Conservation (phyloP, 2,329 filamentous ascomycete genomes). For the Pleomassaria siparia region DNA sequence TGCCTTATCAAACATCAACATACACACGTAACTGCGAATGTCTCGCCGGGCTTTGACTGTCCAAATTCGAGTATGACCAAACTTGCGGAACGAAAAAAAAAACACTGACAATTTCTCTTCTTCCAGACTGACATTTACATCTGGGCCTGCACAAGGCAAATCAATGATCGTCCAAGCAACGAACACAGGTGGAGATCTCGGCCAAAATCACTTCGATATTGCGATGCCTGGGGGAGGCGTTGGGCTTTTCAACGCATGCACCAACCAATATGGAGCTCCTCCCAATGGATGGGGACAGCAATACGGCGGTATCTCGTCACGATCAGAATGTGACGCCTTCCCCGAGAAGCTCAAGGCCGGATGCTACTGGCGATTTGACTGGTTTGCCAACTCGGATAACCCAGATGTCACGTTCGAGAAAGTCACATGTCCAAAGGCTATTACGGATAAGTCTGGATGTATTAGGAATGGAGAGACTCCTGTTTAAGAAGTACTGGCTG, state of each 20-base stretch:
- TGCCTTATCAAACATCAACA: not conserved
- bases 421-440: slow-evolving; percentile 35
- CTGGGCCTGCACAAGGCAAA: slow-evolving; percentile 58
- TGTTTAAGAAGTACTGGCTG: slow-evolving; percentile 3
- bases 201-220: slow-evolving; percentile 40
- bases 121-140: slow-evolving; percentile 57
- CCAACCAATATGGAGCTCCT: slow-evolving; percentile 35
- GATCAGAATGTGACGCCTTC: slow-evolving; percentile 36
- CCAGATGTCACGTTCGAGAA: slow-evolving; percentile 35
- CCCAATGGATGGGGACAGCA: slow-evolving; percentile 37
- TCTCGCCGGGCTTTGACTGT: not conserved
- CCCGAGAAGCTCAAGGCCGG: slow-evolving; percentile 39
- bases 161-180: slow-evolving; percentile 65
- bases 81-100: not conserved
- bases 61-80: not conserved
- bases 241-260: slow-evolving; percentile 39
- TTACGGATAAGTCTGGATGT: slow-evolving; percentile 36
- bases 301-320: slow-evolving; percentile 37
- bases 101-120: slow-evolving; percentile 10
- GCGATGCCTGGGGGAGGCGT: slow-evolving; percentile 43
- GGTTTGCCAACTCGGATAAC: slow-evolving; percentile 38
- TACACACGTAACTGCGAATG: not conserved
- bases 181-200: slow-evolving; percentile 55
- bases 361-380: slow-evolving; percentile 42
- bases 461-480: slow-evolving; percentile 25